Base-by-base conservation (phyloP, 2,329 filamentous ascomycete genomes). In the Helicocarpus griseus region DNA sequence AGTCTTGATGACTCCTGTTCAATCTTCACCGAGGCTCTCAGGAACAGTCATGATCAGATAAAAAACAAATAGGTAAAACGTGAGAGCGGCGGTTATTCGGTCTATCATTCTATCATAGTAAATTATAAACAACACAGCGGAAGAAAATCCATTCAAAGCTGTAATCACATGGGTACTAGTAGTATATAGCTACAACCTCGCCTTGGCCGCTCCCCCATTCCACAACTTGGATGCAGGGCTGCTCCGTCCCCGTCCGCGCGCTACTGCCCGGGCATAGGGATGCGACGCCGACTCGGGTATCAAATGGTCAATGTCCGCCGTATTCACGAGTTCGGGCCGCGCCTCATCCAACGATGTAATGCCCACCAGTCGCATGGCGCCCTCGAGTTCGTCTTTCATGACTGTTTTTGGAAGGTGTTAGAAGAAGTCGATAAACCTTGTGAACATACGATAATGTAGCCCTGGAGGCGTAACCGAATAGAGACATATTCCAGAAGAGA, bases 281-380 rank as follows among this genome's bases (percentile, higher is more conserved):
- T 74, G 72, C 21, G 59, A 60, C 21, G 61, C 63, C 13, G 62
- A 63, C 35, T 56, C 56, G 29, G 73, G 73, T 39, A 80, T 70
- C 26, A 76, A 62, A 57, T 74, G 69, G 60, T 79, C 76, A 21
- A 80, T 63, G 59, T 77, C 76, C 2, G 63, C 68, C 0, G 73
- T 74, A 57, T 75, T 69, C 48, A 75, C 66, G 52, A 74, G 56
- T 31, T 72, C 69, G 4, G 73, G 72, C 33, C 62, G 64, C 28
- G 67, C 70, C 57, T 76, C 63, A 21, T 68, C 65, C 19, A 76
- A 59, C 35, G 65, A 67, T 5, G 71, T 74, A 50, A 76, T 70
- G 11, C 74, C 74, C 47, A 62, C 67, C 43, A 74, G 70, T 11
- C 70, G 67, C 74, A 77, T 76, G 1, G 72, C 67, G 19, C 71